Evolutionary conservation across 257 asterid species (phyloP).

Genomic region (Anisodus acutangulus): DNA sequence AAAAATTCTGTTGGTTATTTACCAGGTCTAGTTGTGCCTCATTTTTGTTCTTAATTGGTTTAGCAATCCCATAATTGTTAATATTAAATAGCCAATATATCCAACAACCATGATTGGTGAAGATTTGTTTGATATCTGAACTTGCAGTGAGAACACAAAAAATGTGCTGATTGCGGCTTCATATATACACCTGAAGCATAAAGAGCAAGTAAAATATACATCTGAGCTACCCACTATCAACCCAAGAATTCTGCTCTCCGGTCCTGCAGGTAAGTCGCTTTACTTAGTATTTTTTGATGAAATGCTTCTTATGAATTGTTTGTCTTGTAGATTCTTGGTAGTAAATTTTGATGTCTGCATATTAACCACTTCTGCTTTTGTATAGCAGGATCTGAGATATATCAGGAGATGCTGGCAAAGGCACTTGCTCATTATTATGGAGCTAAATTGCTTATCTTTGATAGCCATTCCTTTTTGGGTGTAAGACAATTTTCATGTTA

Average conservation of each 20-base stretch:
- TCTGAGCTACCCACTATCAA: slow-evolving; percentile 81
- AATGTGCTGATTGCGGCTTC: slow-evolving; percentile 83
- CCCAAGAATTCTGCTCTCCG: slow-evolving; percentile 87
- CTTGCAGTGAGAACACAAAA: slow-evolving; percentile 85
- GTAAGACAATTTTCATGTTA: slow-evolving; percentile 50
- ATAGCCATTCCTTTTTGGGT: slow-evolving; percentile 66
- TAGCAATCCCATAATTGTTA: slow-evolving; percentile 6
- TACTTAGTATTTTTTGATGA: not conserved
- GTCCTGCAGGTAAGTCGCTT: slow-evolving; percentile 77
- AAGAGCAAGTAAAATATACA: slow-evolving; percentile 65
- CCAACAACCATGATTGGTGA: not conserved
- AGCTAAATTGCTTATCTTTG: slow-evolving; percentile 84
- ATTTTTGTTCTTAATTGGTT: not conserved
- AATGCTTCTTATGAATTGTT: slow-evolving; percentile 20
- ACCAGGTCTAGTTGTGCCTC: not conserved
- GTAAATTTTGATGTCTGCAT: not conserved
- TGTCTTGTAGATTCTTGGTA: slow-evolving; percentile 6
- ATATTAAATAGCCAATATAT: not conserved
- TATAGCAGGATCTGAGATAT: slow-evolving; percentile 76
- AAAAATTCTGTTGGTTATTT: not conserved
- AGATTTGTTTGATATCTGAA: slow-evolving; percentile 33
- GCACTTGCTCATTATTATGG: slow-evolving; percentile 86
- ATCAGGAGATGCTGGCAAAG: slow-evolving; percentile 92
- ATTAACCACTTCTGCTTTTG: slow-evolving; percentile 21
- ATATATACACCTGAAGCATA: slow-evolving; percentile 77